phyloP scores from a whole-genome alignment of 495 filamentous ascomycete species.

The Geoglossum glabrum region DNA sequence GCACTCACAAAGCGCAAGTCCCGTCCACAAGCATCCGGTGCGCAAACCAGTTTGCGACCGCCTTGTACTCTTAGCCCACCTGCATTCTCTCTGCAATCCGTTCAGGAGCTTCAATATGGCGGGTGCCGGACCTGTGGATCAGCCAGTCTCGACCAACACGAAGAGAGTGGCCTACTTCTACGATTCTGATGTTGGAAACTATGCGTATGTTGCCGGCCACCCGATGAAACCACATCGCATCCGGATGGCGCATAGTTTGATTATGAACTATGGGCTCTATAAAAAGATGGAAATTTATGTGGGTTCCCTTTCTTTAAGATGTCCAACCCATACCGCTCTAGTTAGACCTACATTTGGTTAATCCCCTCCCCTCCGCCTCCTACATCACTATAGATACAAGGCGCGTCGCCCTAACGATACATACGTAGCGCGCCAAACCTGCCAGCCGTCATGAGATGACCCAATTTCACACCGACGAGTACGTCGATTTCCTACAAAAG shows the following conservation, averaged over 20 bases:
- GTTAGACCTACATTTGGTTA: no score
- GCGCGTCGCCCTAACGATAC: background rate
- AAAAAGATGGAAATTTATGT: slow-evolving; percentile 99
- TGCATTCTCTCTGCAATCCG: background rate
- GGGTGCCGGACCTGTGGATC: slow-evolving; percentile 32
- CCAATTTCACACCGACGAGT: slow-evolving; percentile 98
- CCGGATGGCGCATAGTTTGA: slow-evolving; percentile 83
- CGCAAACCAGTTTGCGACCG: background rate
- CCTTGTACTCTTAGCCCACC: background rate
- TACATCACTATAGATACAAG: background rate
- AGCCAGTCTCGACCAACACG: slow-evolving; percentile 28
- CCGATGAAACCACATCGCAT: slow-evolving; percentile 99
- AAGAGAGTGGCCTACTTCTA: slow-evolving; percentile 93
- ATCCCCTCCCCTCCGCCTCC: background rate
- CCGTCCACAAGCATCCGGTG: no score
- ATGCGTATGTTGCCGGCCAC: slow-evolving; percentile 94
- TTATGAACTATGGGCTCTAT: slow-evolving; percentile 98
- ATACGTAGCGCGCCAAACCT: slow-evolving; percentile 72
- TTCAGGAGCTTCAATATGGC: slow-evolving; percentile 9
- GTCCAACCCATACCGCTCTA: background rate
- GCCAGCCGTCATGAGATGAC: slow-evolving; percentile 95
- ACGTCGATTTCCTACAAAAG: slow-evolving; percentile 90
- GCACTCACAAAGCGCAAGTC: no score
- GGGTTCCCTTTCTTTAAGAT: slow-evolving; percentile 21
- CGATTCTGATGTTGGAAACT: slow-evolving; percentile 91